Evolutionary conservation across 495 filamentous ascomycete genomes (phyloP).

Genomic region (Trichoderma asperelloides): DNA sequence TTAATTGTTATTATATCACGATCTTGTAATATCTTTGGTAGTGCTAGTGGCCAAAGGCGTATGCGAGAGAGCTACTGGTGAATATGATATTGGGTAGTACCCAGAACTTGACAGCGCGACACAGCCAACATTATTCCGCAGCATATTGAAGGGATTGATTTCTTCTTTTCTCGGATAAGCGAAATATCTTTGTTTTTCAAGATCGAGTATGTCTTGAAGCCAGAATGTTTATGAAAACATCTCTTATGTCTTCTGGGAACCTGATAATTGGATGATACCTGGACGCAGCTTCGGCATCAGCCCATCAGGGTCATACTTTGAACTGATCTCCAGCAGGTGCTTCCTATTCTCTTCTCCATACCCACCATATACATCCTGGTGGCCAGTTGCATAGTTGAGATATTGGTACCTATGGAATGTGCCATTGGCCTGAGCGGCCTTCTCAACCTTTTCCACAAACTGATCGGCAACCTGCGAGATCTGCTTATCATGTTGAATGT

Average conservation of each 20-base stretch:
- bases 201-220: not conserved
- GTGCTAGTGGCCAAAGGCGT: no score
- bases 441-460: not conserved
- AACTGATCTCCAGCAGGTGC: not conserved
- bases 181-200: not conserved
- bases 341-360: not conserved
- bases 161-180: not conserved
- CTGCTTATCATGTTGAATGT: not conserved
- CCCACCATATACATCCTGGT: not conserved
- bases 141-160: not conserved
- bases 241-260: not conserved
- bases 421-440: not conserved
- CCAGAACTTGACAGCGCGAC: no score
- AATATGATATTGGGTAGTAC: not conserved
- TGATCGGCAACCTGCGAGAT: not conserved
- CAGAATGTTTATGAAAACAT: not conserved
- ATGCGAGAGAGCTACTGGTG: no score
- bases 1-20: not conserved
- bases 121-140: not conserved
- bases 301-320: not conserved
- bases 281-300: not conserved
- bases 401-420: not conserved
- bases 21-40: no score
- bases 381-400: not conserved
- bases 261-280: not conserved